Percentiles rank a stretch among this genome's conserved stretches.
Evolutionary conservation across 2,329 filamentous ascomycete species (phyloP).

Genomic region (Alternaria incomplexa): DNA sequence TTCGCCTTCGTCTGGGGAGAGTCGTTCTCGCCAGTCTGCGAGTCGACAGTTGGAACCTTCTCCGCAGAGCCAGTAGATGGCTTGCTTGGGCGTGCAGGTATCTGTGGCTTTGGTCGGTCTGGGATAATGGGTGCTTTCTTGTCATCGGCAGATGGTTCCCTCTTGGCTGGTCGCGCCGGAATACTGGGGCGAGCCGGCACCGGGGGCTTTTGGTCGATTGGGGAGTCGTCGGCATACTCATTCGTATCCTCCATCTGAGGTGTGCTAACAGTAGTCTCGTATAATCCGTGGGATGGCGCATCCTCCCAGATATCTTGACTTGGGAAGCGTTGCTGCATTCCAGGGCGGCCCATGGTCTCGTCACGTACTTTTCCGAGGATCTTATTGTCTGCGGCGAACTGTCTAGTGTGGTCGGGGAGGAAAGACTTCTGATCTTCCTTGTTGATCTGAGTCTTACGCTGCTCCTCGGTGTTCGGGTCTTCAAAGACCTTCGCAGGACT

Average conservation of each 20-base stretch:
- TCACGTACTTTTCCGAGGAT: constrained; percentile 62
- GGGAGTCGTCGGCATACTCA: constrained; percentile 46
- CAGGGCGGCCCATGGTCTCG: constrained; percentile 55
- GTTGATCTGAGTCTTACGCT: constrained; percentile 51
- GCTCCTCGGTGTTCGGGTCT: constrained; percentile 58
- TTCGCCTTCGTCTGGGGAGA: constrained; percentile 70
- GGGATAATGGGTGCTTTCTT: constrained; percentile 60
- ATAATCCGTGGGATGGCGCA: constrained; percentile 78
- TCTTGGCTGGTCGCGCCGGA: constrained; percentile 44
- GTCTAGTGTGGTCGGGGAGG: constrained; percentile 53
- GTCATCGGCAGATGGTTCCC: constrained; percentile 56
- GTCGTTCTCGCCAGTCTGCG: constrained; percentile 37
- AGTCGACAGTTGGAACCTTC: constrained; percentile 40
- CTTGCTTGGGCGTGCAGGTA: constrained; percentile 67
- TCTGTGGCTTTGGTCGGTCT: constrained; percentile 67
- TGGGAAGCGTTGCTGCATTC: constrained; percentile 75
- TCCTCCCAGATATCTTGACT: constrained; percentile 97
- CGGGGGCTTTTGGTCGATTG: constrained; percentile 36
- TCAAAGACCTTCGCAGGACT: constrained; percentile 49
- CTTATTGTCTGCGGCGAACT: constrained; percentile 63
- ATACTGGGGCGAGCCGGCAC: constrained; percentile 39
- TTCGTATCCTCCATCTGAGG: constrained; percentile 59
- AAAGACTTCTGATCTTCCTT: constrained; percentile 52
- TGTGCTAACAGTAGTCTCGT: constrained; percentile 73
- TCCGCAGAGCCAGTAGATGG: constrained; percentile 49